These are phyloP conservation scores for Linnemannia schmuckeri DNA, from an alignment of 192 early-diverging fungal species.

Conservation along the genomic window DNA sequence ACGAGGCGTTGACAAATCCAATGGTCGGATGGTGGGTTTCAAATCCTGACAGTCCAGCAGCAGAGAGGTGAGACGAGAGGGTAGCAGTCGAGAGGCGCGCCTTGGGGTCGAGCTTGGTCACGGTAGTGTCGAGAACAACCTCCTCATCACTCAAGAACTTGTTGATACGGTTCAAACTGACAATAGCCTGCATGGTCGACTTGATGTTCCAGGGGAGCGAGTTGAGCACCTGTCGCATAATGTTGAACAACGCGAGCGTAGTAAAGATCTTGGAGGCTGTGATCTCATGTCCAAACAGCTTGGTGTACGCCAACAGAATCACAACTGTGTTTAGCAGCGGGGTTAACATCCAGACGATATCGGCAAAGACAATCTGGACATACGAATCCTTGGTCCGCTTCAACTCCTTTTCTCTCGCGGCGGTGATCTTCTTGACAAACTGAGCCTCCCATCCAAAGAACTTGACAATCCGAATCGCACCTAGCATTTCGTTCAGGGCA, in stretches of 20 bases:
- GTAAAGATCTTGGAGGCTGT: slow-evolving; percentile 66
- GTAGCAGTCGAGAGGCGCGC: slow-evolving; percentile 70
- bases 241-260: slow-evolving; percentile 77
- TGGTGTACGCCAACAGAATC: slow-evolving; percentile 70
- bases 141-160: slow-evolving; percentile 81
- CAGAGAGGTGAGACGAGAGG: background rate
- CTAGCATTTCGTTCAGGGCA: slow-evolving; percentile 81
- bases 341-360: slow-evolving; percentile 64
- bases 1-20: slow-evolving; percentile 35
- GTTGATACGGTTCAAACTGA: slow-evolving; percentile 77
- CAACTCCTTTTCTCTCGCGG: slow-evolving; percentile 72
- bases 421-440: slow-evolving; percentile 79
- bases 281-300: slow-evolving; percentile 66
- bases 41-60: background rate
- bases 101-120: slow-evolving; percentile 45
- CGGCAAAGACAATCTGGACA: slow-evolving; percentile 64
- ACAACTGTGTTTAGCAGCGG: slow-evolving; percentile 73
- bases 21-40: slow-evolving; percentile 64
- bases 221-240: slow-evolving; percentile 70
- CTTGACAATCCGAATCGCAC: slow-evolving; percentile 93
- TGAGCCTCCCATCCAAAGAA: slow-evolving; percentile 88
- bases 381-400: slow-evolving; percentile 59
- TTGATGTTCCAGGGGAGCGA: slow-evolving; percentile 68
- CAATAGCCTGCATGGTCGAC: slow-evolving; percentile 63
- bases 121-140: slow-evolving; percentile 59